These are phyloP conservation scores for Pleurotus platypus DNA, from an alignment of 768 basidiomycete genomes.

Conservation along the genomic window DNA sequence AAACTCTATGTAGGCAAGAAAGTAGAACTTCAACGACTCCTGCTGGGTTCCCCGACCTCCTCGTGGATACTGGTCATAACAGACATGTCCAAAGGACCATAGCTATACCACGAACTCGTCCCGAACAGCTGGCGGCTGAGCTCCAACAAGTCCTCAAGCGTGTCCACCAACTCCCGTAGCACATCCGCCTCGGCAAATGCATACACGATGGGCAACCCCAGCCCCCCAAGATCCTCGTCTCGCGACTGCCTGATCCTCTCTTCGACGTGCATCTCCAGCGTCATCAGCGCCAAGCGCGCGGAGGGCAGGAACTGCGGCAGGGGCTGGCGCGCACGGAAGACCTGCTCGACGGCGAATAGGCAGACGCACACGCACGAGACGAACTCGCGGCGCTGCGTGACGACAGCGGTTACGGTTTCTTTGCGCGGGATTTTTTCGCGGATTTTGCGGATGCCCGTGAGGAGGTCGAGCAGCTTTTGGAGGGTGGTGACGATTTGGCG, in stretches of 20 bases:
- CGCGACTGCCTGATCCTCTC: constrained; percentile 22
- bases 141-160: constrained; percentile 37
- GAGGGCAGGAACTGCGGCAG: constrained; percentile 51
- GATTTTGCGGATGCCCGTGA: constrained; percentile 44
- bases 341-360: constrained; percentile 47
- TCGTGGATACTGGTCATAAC: constrained; percentile 11
- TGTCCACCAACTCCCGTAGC: constrained; percentile 35
- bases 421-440: constrained; percentile 42
- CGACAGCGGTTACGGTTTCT: constrained; percentile 35
- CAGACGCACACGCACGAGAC: constrained; percentile 43
- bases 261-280: constrained; percentile 29
- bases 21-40: background rate
- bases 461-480: constrained; percentile 37
- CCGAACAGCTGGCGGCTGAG: constrained; percentile 40
- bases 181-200: constrained; percentile 41
- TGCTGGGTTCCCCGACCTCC: constrained; percentile 11
- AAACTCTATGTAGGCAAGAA: background rate
- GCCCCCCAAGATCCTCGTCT: constrained; percentile 19
- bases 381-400: constrained; percentile 39
- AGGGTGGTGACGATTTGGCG: constrained; percentile 30
- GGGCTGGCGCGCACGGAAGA: constrained; percentile 40
- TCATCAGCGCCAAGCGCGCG: constrained; percentile 32
- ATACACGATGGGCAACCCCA: constrained; percentile 35
- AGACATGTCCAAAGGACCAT: constrained; percentile 9
- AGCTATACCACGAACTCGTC: constrained; percentile 37